Evolutionary conservation across 352 stramenopile genomes (phyloP).

Genomic region (Phytophthora constricta): DNA sequence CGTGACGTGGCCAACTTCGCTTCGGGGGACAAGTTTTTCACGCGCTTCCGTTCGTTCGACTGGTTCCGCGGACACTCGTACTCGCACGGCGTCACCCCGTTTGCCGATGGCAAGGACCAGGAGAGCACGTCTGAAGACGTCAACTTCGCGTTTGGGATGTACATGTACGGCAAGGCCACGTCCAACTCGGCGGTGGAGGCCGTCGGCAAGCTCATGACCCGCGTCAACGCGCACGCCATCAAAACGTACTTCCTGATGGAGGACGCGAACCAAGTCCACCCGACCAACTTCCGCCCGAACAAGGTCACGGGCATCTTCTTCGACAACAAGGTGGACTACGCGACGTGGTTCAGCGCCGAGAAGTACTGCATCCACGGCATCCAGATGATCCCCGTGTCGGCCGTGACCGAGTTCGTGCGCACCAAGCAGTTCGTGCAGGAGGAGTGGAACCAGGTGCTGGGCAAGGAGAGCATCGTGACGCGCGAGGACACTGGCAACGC

Average conservation of each 20-base stretch:
- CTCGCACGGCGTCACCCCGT: constrained; percentile 68
- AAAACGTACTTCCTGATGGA: constrained; percentile 73
- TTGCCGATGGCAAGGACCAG: constrained; percentile 73
- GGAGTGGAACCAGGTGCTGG: constrained; percentile 68
- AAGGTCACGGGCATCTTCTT: constrained; percentile 80
- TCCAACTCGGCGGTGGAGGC: constrained; percentile 36
- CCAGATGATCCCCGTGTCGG: constrained; percentile 80
- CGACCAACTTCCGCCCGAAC: constrained; percentile 46
- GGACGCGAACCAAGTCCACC: constrained; percentile 54
- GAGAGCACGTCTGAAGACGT: constrained; percentile 75
- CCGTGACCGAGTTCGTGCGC: constrained; percentile 65
- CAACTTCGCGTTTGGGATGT: constrained; percentile 66
- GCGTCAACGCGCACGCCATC: constrained; percentile 55
- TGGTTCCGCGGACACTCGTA: constrained; percentile 78
- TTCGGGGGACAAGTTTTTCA: constrained; percentile 49
- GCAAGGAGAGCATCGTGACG: constrained; percentile 54
- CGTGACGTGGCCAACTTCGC: constrained; percentile 66
- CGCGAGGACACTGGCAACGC: constrained; percentile 42
- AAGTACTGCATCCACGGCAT: constrained; percentile 85
- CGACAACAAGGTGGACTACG: constrained; percentile 82
- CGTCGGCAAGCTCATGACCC: constrained; percentile 57
- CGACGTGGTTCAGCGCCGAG: constrained; percentile 79
- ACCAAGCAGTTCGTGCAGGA: constrained; percentile 59
- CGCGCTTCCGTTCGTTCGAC: constrained; percentile 67
- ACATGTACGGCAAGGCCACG: constrained; percentile 60